Conservation (phyloP, 2,329 filamentous ascomycete species). For the Sodiomyces alkalinus region DNA sequence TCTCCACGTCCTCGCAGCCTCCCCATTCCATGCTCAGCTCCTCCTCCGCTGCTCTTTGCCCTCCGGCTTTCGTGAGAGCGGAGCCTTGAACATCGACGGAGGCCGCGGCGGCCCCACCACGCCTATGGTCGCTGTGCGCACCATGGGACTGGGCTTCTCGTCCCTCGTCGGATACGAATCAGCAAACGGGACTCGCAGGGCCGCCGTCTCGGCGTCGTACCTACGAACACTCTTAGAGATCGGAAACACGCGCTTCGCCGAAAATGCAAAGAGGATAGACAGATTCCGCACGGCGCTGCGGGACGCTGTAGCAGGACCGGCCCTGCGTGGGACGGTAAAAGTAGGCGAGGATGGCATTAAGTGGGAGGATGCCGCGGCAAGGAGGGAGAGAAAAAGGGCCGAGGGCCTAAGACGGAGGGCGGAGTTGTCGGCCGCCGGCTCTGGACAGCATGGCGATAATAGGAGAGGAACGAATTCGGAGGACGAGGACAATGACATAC, state of each 20-base stretch:
- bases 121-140: slow-evolving; percentile 75
- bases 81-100: slow-evolving; percentile 46
- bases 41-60: slow-evolving; percentile 62
- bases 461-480: too few species aligned
- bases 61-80: slow-evolving; percentile 82
- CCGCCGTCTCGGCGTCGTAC: slow-evolving; percentile 50
- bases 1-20: slow-evolving; percentile 71
- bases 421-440: slow-evolving; percentile 16
- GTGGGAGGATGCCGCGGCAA: slow-evolving; percentile 39
- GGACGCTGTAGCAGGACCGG: slow-evolving; percentile 14
- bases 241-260: slow-evolving; percentile 58
- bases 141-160: slow-evolving; percentile 69
- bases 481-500: neutral
- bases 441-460: too few species aligned
- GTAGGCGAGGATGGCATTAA: slow-evolving; percentile 20
- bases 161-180: slow-evolving; percentile 53
- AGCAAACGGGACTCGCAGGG: slow-evolving; percentile 19
- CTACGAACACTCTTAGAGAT: slow-evolving; percentile 51
- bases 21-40: slow-evolving; percentile 56
- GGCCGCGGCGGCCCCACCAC: slow-evolving; percentile 16
- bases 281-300: slow-evolving; percentile 43
- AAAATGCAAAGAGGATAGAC: slow-evolving; percentile 52
- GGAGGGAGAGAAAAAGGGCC: slow-evolving; percentile 38
- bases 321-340: too few species aligned
- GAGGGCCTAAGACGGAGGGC: slow-evolving; percentile 41